Percentiles rank a stretch among this genome's conserved stretches.
phyloP scores from a whole-genome alignment of 305 asterid species.

The Fraxinus baroniana region DNA sequence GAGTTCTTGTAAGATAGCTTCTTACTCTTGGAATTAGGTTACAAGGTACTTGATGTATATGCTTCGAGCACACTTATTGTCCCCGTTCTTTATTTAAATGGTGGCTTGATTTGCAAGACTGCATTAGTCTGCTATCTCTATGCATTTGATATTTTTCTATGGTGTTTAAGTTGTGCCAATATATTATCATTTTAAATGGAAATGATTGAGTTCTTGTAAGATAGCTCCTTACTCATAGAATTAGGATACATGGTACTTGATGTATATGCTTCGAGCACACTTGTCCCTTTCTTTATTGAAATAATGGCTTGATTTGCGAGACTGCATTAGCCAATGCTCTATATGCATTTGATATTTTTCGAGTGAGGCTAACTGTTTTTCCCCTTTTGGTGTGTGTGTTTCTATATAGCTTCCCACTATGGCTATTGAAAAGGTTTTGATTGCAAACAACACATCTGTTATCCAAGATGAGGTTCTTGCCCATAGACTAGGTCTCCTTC shows the following conservation, averaged over 20 bases:
- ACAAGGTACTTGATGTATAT: neutral
- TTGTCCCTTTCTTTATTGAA: neutral
- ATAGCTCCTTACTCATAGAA: neutral
- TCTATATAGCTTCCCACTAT: conserved; percentile 76
- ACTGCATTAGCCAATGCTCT: neutral
- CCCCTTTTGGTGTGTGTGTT: neutral
- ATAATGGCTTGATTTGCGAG: neutral
- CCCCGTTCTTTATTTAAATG: neutral
- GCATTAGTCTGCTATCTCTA: neutral
- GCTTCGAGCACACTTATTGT: neutral
- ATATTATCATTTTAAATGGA: neutral
- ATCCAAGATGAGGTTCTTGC: conserved; percentile 96
- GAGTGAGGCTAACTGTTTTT: neutral
- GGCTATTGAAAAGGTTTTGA: conserved; percentile 86
- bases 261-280: neutral
- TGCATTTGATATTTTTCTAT: neutral
- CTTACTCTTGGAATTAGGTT: neutral
- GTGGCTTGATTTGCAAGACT: neutral
- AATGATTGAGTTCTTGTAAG: neutral
- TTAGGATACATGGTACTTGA: neutral
- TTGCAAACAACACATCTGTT: conserved; percentile 89
- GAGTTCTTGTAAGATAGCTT: conserved; percentile 5
- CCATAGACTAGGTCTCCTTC: conserved; percentile 89
- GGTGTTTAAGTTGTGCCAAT: neutral
- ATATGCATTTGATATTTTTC: neutral